phyloP scores from a whole-genome alignment of 2,329 filamentous ascomycete genomes.

The Fusarium chuoi region DNA sequence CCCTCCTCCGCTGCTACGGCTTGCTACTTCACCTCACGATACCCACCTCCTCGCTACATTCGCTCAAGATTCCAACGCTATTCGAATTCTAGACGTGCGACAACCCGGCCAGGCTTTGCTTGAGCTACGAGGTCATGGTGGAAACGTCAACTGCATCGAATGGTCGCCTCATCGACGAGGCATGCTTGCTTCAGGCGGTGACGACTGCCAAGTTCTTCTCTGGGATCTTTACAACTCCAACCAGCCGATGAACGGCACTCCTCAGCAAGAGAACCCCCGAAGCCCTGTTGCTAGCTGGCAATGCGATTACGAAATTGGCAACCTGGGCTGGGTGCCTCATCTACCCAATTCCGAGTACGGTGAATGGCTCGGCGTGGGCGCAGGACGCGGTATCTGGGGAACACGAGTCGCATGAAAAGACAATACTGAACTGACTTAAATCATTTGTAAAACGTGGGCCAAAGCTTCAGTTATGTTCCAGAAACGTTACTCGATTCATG shows the following conservation, averaged over 20 bases:
- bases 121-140: conserved; percentile 88
- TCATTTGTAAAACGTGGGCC: conserved; percentile 23
- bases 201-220: conserved; percentile 90
- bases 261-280: conserved; percentile 66
- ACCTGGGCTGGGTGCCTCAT: conserved; percentile 85
- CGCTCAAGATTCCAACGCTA: conserved; percentile 89
- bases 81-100: conserved; percentile 94
- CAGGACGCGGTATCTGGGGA: conserved; percentile 84
- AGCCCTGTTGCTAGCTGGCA: conserved; percentile 82
- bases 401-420: conserved; percentile 58
- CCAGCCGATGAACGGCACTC: conserved; percentile 60
- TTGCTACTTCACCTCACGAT: conserved; percentile 94
- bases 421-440: conserved; percentile 27
- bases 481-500: conserved; percentile 36
- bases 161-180: conserved; percentile 92
- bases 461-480: conserved; percentile 8
- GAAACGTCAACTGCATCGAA: conserved; percentile 90
- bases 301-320: conserved; percentile 88
- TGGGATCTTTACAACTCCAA: conserved; percentile 86
- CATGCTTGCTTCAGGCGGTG: conserved; percentile 88
- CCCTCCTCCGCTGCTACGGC: conserved; percentile 79
- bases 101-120: conserved; percentile 95
- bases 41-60: conserved; percentile 97
- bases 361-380: conserved; percentile 86
- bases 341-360: conserved; percentile 74